Evolutionary conservation across 495 filamentous ascomycete species (phyloP), one percentile per base, ranked within the genome.

Genomic region (Diplogelasinospora grovesii): DNA sequence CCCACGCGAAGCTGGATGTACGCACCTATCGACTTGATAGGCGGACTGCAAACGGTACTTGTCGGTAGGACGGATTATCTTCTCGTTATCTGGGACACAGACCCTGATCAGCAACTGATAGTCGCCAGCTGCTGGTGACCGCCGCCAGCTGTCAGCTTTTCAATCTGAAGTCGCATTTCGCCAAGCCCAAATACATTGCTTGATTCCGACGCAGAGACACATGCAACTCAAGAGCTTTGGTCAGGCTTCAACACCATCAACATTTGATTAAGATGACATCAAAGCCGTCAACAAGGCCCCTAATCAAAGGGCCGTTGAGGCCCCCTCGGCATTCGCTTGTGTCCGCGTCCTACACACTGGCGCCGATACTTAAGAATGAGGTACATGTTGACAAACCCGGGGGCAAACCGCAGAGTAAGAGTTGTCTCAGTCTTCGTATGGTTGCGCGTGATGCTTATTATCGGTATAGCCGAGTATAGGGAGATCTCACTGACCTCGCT

Each of bases 401-500:
- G 14, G 20, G 11, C 45, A 41, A 25, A n/a, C 34, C 20, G n/a
- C 7, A 21, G 8, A 7, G 11, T 16, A n/a, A 24, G n/a, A 10
- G n/a, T 8, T 11, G 11, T 25, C 11, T 22, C 5, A 5, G 10
- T 9, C 21, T 8, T 15, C 20, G 11, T 8, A 24, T 18, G 2
- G 14, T 19, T 7, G 26, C n/a, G 20, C 38, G 7, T 11, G 19
- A 15, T 28, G 25, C 38, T 45, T 27, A 41, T 8, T 8, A 4
- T n/a, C 9, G 15, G 14, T 21, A 13, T 34, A 44, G 29, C 27
- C 9, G 26, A 35, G 26, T 20, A 24, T 26, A 41, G 30, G 11
- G 37, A 54, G 14, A 16, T 46, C 0, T 48, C 39, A 9, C 6
- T 49, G 19, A 41, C 36, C 9, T 22, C 21, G 1, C 22, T 53